Evolutionary conservation across 1,284 basidiomycete genomes (phyloP).

Genomic region (Rhodofomes roseus): DNA sequence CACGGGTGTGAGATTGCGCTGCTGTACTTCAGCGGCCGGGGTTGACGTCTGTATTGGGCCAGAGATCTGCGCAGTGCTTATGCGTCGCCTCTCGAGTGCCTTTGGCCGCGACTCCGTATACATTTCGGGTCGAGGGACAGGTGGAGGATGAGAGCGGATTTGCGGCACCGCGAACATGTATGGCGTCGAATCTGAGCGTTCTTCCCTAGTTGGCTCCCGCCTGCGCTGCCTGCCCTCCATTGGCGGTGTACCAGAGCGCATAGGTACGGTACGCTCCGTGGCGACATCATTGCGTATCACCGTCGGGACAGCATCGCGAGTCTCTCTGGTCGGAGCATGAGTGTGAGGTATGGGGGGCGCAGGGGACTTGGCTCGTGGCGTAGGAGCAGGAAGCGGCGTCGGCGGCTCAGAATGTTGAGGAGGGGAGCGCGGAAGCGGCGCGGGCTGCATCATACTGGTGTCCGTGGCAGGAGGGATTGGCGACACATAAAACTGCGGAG

Average conservation of each 20-base stretch:
- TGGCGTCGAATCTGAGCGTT: background rate
- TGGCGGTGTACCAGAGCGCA: constrained; percentile 2
- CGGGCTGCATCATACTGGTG: background rate
- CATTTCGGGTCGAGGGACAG: background rate
- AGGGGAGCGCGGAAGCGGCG: constrained; percentile 6
- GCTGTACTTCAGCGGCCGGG: background rate
- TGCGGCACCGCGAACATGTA: constrained; percentile 25
- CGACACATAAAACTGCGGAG: constrained; percentile 1
- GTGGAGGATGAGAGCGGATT: constrained; percentile 9
- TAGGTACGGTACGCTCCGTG: background rate
- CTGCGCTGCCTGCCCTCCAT: constrained; percentile 12
- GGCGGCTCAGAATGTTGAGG: constrained; percentile 8
- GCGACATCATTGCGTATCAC: background rate
- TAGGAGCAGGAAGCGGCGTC: constrained; percentile 8
- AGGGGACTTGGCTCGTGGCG: constrained; percentile 12
- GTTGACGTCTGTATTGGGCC: background rate
- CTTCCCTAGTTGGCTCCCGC: constrained; percentile 9
- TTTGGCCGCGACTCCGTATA: background rate
- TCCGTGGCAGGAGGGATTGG: background rate
- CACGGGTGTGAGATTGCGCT: background rate
- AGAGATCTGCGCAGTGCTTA: constrained; percentile 5
- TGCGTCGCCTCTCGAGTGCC: constrained; percentile 1
- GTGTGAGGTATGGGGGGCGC: constrained; percentile 1
- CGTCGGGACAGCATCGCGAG: constrained; percentile 3
- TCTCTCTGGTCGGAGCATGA: background rate